Conservation (phyloP, 805 yeast species). For the Brettanomyces custersianus region DNA sequence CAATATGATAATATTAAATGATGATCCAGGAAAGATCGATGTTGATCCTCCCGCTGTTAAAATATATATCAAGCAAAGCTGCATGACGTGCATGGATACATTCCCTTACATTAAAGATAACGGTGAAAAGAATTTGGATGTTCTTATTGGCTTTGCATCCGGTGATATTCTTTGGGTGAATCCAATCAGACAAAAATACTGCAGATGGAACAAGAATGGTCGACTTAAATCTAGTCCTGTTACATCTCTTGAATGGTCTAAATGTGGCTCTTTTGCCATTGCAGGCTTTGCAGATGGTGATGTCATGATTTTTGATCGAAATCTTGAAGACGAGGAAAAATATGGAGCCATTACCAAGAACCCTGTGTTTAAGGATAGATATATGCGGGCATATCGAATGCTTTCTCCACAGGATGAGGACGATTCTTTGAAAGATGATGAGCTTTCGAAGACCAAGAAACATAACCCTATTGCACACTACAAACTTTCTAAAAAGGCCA, state of each 20-base stretch:
- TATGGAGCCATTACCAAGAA: conserved; percentile 9
- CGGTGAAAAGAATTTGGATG: conserved; percentile 34
- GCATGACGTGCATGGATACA: conserved; percentile 32
- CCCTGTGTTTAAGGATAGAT: conserved; percentile 1
- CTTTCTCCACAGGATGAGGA: neutral
- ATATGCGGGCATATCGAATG: conserved; percentile 2
- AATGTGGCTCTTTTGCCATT: conserved; percentile 36
- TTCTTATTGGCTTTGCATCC: conserved; percentile 51
- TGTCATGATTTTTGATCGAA: conserved; percentile 41
- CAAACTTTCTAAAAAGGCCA: conserved; percentile 49
- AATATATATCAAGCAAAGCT: conserved; percentile 28
- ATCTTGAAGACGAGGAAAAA: conserved; percentile 36
- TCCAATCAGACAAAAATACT: conserved; percentile 37
- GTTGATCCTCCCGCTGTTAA: conserved; percentile 35
- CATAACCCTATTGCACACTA: conserved; percentile 49
- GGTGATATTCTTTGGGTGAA: conserved; percentile 64
- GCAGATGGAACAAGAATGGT: conserved; percentile 45
- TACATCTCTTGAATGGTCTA: conserved; percentile 39
- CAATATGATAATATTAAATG: conserved; percentile 34
- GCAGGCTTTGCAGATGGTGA: conserved; percentile 62
- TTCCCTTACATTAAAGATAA: conserved; percentile 18
- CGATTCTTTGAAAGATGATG: conserved; percentile 23
- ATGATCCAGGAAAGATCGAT: conserved; percentile 31
- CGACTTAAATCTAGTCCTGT: conserved; percentile 33
- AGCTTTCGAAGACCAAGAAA: conserved; percentile 14